A percentile compares a stretch with the other conserved stretches of the same genome.
Evolutionary conservation across 2,329 filamentous ascomycete species (phyloP).

Genomic region (Xylariaceae sp.): DNA sequence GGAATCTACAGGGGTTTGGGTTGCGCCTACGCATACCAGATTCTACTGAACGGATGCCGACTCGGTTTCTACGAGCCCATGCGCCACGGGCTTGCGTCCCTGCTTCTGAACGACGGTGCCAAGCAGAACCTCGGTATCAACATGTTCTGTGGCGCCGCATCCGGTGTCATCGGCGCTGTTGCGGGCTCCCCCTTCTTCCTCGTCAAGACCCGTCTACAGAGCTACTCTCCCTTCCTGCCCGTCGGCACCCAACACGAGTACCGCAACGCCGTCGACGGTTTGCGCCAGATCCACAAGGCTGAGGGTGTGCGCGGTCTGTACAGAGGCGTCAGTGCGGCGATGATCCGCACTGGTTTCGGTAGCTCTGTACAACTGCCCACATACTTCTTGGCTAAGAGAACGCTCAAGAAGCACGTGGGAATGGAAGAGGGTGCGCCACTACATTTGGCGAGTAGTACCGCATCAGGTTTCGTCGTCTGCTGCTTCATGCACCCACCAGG

Average conservation of each 20-base stretch:
- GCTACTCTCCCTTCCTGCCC: constrained; percentile 84
- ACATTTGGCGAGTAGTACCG: constrained; percentile 82
- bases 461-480: constrained; percentile 93
- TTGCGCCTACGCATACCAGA: constrained; percentile 92
- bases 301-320: constrained; percentile 83
- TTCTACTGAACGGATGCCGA: constrained; percentile 92
- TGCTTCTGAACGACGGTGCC: constrained; percentile 66
- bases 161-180: constrained; percentile 86
- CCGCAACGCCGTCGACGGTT: constrained; percentile 75
- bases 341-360: constrained; percentile 93
- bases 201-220: constrained; percentile 93
- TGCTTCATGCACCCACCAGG: constrained; percentile 96
- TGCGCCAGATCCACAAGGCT: constrained; percentile 67
- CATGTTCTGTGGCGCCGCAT: constrained; percentile 84
- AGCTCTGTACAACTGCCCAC: constrained; percentile 95
- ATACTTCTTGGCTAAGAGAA: constrained; percentile 94
- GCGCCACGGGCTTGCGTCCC: constrained; percentile 62
- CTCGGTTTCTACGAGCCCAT: constrained; percentile 97
- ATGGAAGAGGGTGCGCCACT: constrained; percentile 88
- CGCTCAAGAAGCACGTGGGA: constrained; percentile 72
- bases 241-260: constrained; percentile 97
- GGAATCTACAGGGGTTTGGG: constrained; percentile 87
- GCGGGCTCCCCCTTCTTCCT: constrained; percentile 95
- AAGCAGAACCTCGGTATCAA: constrained; percentile 85
- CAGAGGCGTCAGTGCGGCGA: constrained; percentile 83